Conservation (phyloP, 2,329 filamentous ascomycete species). For the Microascus cirrosus region DNA sequence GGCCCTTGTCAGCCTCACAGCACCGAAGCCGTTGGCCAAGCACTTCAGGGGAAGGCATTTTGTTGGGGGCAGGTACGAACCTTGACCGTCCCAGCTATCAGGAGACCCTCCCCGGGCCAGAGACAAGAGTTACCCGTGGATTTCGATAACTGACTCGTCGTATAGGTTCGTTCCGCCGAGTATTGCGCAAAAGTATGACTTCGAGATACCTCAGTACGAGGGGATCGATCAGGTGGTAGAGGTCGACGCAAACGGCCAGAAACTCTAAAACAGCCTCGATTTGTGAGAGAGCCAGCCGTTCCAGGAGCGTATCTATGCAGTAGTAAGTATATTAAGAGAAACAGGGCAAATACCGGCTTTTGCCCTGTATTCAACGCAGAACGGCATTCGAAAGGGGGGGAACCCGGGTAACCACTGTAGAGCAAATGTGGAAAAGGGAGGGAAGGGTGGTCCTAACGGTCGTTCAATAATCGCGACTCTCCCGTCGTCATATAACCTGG, state of each 20-base stretch:
- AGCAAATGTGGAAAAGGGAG: background rate
- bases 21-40: conserved; percentile 81
- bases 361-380: background rate
- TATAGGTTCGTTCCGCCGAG: conserved; percentile 66
- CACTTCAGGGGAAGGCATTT: conserved; percentile 85
- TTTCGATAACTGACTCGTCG: background rate
- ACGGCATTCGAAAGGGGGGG: background rate
- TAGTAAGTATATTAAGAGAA: background rate
- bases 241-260: conserved; percentile 39
- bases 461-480: background rate
- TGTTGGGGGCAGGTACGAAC: conserved; percentile 64
- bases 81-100: background rate
- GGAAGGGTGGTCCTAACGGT: background rate
- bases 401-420: background rate
- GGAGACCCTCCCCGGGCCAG: background rate
- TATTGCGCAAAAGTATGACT: conserved; percentile 74
- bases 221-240: conserved; percentile 88
- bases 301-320: background rate
- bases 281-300: background rate
- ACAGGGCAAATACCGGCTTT: background rate
- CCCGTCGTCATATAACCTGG: conserved; percentile 33
- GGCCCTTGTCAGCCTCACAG: conserved; percentile 77
- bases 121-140: background rate
- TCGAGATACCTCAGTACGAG: conserved; percentile 73
- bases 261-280: conserved; percentile 28